Conservation (phyloP, 257 asterid genomes). For the Misopates orontium region DNA sequence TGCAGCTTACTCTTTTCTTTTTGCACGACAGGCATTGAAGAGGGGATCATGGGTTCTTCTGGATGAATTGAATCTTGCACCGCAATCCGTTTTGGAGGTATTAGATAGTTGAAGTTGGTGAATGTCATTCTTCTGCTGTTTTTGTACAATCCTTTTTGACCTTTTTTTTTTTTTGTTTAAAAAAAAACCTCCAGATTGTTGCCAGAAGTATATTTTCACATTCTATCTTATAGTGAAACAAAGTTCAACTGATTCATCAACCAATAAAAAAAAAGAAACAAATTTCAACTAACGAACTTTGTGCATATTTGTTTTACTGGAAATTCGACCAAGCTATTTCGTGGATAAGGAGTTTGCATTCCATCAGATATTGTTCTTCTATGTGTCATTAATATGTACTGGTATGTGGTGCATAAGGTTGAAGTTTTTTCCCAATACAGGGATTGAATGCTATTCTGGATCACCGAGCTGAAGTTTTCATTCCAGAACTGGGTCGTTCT, state of each 20-base stretch:
- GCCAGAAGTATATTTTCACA: too few relatives aligned
- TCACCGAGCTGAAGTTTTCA: conserved; percentile 97
- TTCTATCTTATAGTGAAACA: too few relatives aligned
- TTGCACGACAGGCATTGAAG: conserved; percentile 83
- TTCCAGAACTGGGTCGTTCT: conserved; percentile 86
- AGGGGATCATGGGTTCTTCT: conserved; percentile 93
- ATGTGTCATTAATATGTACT: conserved; percentile 8
- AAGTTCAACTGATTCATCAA: too few relatives aligned
- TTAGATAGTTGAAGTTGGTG: conserved; percentile 22
- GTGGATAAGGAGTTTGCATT: conserved; percentile 11
- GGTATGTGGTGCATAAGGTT: conserved; percentile 17
- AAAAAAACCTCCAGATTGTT: too few relatives aligned
- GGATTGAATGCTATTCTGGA: conserved; percentile 95
- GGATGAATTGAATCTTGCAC: conserved; percentile 98
- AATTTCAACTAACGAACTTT: neutral
- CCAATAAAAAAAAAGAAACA: too few relatives aligned
- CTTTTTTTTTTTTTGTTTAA: neutral
- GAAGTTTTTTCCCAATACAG: conserved; percentile 38
- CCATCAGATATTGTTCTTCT: neutral
- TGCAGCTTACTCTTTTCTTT: conserved; percentile 17
- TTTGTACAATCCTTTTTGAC: neutral
- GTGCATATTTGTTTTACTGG: neutral
- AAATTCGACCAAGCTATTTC: neutral
- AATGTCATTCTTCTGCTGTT: conserved; percentile 10
- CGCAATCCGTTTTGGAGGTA: conserved; percentile 99